phyloP scores from a whole-genome alignment of 1,284 basidiomycete species.

The Tranzscheliella williamsii region DNA sequence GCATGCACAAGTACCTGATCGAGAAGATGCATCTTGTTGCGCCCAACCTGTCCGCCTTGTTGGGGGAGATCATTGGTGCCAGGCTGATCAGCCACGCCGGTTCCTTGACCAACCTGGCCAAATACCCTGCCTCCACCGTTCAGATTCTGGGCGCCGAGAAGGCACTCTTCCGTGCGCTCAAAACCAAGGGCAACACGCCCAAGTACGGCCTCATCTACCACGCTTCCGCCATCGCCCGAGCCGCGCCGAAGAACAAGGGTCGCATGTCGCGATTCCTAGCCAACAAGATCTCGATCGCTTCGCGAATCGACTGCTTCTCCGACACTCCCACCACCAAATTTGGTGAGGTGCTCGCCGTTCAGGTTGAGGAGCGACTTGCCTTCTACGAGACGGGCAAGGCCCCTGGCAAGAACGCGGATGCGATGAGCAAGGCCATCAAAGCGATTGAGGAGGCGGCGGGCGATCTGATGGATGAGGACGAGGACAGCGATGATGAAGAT shows the following conservation, averaged over 20 bases:
- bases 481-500: slow-evolving; percentile 67
- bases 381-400: slow-evolving; percentile 76
- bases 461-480: slow-evolving; percentile 71
- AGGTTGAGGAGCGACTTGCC: slow-evolving; percentile 91
- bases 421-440: slow-evolving; percentile 81
- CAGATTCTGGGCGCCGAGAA: slow-evolving; percentile 99
- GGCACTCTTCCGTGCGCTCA: slow-evolving; percentile 93
- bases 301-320: slow-evolving; percentile 94
- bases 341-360: slow-evolving; percentile 86
- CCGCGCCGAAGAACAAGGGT: slow-evolving; percentile 93
- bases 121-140: slow-evolving; percentile 96
- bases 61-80: slow-evolving; percentile 94
- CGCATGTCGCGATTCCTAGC: slow-evolving; percentile 77
- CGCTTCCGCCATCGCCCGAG: slow-evolving; percentile 79
- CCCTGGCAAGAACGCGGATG: slow-evolving; percentile 57
- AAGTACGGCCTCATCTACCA: slow-evolving; percentile 73
- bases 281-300: slow-evolving; percentile 98
- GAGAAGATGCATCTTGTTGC: slow-evolving; percentile 99
- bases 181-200: slow-evolving; percentile 98
- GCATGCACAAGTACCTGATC: slow-evolving; percentile 81
- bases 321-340: slow-evolving; percentile 85
- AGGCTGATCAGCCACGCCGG: slow-evolving; percentile 97
- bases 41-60: slow-evolving; percentile 83
- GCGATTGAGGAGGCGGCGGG: slow-evolving; percentile 74
- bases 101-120: slow-evolving; percentile 92